Base-by-base conservation (phyloP, 495 filamentous ascomycete species). In the Podospora fimiseda region DNA sequence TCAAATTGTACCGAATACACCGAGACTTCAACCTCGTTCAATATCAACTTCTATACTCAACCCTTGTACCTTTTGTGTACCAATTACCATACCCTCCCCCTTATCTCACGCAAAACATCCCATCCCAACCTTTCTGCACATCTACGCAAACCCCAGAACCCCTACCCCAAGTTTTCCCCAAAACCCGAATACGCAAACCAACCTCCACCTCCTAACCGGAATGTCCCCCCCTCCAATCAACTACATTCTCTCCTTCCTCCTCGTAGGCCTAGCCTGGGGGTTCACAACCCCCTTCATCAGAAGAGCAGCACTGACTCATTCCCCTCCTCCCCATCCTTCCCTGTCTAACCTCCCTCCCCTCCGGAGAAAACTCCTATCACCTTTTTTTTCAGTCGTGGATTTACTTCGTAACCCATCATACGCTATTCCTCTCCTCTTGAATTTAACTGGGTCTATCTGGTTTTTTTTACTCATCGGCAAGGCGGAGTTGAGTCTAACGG, bases 381-480 rank as follows among this genome's bases (percentile, higher is more conserved):
- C 81, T 0, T 75, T 84, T 49, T 92, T 85, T 61, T 89, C 82
- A 13, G 86, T 92, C 14, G 57, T 82, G 7, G 93, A 95, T 66
- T 69, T 96, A 60, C 69, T 97, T 9, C 71, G 78, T 42, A 90
- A 86, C 51, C 90, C 90, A 43, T 79, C 79, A 21, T 98, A 98
- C 68, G 86, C 89, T 9, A 64, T 95, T 33, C 92, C 92, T 21
- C 65, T 98, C 60, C 70, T 95, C 46, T 74, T 96, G 22, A 98
- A 98, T 62, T 68, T 96, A 59, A 96, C 93, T 30, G 93, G 93
- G 52, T 95, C 89, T 61, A 78, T 98, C 55, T 98, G 93, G 93
- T 98, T 98, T 61, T 98, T 98, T 63, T 66, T 96, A 59, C 72
- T 98, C 55, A 88, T 98, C 74, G 93, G 93, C 50, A 80, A 90